Percentiles rank a stretch among this genome's conserved stretches.
phyloP scores from a whole-genome alignment of 176 grass and related monocot species.

The Melocanna baccifera region DNA sequence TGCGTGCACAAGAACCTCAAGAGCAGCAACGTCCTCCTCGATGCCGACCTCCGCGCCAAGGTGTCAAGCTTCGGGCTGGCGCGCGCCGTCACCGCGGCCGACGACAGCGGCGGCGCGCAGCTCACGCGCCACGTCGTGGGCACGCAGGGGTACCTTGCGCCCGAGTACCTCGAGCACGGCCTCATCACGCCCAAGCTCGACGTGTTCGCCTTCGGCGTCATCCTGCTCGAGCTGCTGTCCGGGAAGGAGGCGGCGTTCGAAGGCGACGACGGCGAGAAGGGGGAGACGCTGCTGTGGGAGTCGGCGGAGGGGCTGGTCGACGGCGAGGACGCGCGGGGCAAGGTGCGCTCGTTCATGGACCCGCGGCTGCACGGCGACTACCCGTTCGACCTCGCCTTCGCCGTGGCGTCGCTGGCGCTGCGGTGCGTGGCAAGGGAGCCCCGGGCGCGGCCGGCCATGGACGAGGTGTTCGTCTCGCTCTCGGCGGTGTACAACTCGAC shows the following conservation, averaged over 20 bases:
- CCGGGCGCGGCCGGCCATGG: constrained; percentile 39
- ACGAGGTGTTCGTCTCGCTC: constrained; percentile 52
- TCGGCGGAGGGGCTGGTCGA: constrained; percentile 20
- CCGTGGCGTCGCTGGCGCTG: constrained; percentile 59
- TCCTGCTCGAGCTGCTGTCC: constrained; percentile 76
- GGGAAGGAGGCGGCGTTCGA: constrained; percentile 58
- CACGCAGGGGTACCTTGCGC: constrained; percentile 74
- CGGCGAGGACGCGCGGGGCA: constrained; percentile 48
- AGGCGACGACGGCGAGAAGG: background rate
- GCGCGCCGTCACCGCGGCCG: constrained; percentile 28
- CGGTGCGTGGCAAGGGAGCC: constrained; percentile 61
- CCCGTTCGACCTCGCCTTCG: constrained; percentile 62
- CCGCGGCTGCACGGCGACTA: constrained; percentile 48
- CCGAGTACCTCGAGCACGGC: constrained; percentile 80
- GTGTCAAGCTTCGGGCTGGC: constrained; percentile 67
- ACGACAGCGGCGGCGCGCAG: constrained; percentile 29
- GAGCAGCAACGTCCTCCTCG: constrained; percentile 68
- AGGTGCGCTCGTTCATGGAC: constrained; percentile 62
- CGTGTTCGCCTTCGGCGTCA: constrained; percentile 77
- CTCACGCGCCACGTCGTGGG: constrained; percentile 75
- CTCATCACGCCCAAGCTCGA: constrained; percentile 71
- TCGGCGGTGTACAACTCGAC: constrained; percentile 56
- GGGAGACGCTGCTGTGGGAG: constrained; percentile 49
- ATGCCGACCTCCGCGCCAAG: constrained; percentile 64
- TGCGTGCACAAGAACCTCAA: constrained; percentile 86